These are phyloP conservation scores for Aspergillus sp. DNA, from an alignment of 2,329 filamentous ascomycete genomes.

Conservation along the genomic window DNA sequence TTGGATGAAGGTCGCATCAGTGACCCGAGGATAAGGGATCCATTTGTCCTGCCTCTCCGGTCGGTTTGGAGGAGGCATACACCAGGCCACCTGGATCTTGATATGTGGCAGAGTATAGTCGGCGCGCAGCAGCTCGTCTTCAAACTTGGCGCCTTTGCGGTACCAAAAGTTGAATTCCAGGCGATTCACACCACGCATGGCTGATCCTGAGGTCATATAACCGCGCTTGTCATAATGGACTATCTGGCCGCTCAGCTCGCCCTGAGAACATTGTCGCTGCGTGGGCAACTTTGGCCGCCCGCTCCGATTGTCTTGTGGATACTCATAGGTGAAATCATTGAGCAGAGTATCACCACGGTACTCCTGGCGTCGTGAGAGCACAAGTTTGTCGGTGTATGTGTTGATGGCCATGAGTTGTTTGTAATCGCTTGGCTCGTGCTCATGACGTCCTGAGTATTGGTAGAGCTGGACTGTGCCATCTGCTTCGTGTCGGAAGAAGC, in stretches of 20 bases:
- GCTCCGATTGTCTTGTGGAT: conserved; percentile 11
- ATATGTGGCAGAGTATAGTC: conserved; percentile 57
- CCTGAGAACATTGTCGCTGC: conserved; percentile 49
- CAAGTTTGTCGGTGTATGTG: conserved; percentile 50
- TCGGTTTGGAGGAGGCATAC: conserved; percentile 51
- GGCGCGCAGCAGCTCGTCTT: conserved; percentile 56
- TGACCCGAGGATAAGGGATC: conserved; percentile 57
- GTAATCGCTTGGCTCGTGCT: conserved; percentile 47
- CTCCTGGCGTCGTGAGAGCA: conserved; percentile 47
- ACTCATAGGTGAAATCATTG: conserved; percentile 54
- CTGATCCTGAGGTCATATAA: conserved; percentile 55
- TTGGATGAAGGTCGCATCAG: conserved; percentile 55
- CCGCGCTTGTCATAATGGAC: conserved; percentile 56
- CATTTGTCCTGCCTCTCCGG: conserved; percentile 54
- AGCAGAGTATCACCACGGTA: conserved; percentile 43
- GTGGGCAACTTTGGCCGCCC: conserved; percentile 40
- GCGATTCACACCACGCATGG: conserved; percentile 53
- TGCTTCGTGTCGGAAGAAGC: conserved; percentile 44
- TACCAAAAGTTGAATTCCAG: conserved; percentile 57
- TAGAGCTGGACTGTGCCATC: conserved; percentile 43
- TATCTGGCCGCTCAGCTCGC: conserved; percentile 46
- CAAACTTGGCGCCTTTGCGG: conserved; percentile 54
- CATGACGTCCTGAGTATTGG: conserved; percentile 42
- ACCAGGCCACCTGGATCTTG: conserved; percentile 56
- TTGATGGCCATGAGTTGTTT: conserved; percentile 47